Evolutionary conservation across 495 filamentous ascomycete genomes (phyloP), one percentile per base, ranked within the genome.

Genomic region (Neurospora tetrasperma): DNA sequence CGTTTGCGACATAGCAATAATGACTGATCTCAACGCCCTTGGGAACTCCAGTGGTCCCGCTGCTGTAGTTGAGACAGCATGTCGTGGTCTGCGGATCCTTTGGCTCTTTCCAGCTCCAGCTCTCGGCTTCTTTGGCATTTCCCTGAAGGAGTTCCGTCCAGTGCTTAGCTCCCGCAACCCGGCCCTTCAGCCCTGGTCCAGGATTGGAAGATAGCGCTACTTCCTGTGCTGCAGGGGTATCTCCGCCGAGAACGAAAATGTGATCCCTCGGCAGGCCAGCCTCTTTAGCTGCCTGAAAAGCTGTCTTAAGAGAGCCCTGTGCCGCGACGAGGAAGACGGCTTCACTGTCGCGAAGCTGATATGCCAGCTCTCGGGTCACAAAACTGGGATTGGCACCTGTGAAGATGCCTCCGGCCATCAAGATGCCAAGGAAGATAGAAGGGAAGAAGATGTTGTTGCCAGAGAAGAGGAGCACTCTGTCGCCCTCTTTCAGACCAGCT

Each of bases 11-110:
- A 76, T 94, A 91, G 74, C 92, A 90, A 44, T 83, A 80, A 80
- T 96, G 93, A 16, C 89, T 87, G 74, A 96, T 89, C 79, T 92
- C 90, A 35, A 95, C 93, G 31, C 93, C 93, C 78, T 96, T 97
- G 16, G 93, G 91, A 7, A 92, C 84, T 4, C 93, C 93, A 0
- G 93, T 96, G 9, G 93, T 97, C 4, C 93, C 93, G 69, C 85
- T 88, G 71, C 85, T 89, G 80, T 94, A 94, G 76, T 93, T 93
- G 71, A 94, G 84, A 66, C 83, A 85, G 75, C 84, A 84, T 8
- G 81, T 77, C 9, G 82, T 81, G 54, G 71, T 71, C 9, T 71
- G 74, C 0, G 84, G 70, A 71, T 85, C 78, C 5, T 71, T 44
- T 0, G 83, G 82, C 43, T 84, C 83, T 59, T 75, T 42, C 82